phyloP scores from a whole-genome alignment of 2,329 filamentous ascomycete genomes.

The Diaporthe eres region DNA sequence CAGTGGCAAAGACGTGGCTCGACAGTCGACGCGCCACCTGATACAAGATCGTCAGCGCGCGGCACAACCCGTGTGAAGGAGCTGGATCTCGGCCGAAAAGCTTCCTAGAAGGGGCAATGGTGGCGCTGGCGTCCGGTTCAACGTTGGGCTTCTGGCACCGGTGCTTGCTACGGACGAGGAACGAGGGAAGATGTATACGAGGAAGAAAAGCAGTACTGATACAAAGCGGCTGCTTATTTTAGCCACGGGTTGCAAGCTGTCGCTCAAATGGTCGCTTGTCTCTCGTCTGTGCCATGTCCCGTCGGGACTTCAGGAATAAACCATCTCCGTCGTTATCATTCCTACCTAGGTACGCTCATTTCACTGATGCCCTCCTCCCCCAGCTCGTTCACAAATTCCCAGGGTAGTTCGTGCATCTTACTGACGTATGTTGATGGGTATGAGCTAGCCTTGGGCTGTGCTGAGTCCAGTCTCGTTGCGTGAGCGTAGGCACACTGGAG shows the following conservation, averaged over 20 bases:
- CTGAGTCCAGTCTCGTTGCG: no score
- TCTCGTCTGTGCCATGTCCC: not conserved
- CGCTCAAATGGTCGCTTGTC: not conserved
- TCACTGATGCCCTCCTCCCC: no score
- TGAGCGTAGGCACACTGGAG: no score
- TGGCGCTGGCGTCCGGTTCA: not conserved
- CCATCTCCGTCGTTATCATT: not conserved
- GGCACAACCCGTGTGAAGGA: not conserved
- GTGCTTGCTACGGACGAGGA: not conserved
- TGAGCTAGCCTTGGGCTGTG: no score
- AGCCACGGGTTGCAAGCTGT: no score
- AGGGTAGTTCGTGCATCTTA: no score
- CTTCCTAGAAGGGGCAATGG: not conserved
- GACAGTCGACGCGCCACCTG: no score
- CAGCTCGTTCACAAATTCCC: no score
- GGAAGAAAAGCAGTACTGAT: not conserved
- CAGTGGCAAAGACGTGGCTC: constrained; percentile 4
- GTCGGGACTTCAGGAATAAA: not conserved
- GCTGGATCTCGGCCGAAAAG: not conserved
- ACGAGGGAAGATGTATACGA: not conserved
- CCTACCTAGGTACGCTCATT: no score
- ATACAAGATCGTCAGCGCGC: not conserved
- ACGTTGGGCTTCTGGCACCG: not conserved
- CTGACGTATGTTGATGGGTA: no score
- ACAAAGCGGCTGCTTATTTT: not conserved